phyloP scores from a whole-genome alignment of 805 yeast species.

The Candida multigemmis region DNA sequence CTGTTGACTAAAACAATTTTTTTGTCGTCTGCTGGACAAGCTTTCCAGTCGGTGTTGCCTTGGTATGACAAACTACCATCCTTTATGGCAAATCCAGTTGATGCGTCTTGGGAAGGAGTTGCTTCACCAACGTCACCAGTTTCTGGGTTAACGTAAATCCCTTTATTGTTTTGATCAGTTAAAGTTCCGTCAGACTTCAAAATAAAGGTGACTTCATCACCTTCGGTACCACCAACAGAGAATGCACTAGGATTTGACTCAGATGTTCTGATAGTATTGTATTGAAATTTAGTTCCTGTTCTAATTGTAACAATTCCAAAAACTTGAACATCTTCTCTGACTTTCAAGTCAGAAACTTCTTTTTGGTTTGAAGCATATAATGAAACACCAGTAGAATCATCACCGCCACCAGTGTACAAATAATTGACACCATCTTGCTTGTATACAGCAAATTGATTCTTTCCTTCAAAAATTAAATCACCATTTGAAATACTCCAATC shows the following conservation, averaged over 20 bases:
- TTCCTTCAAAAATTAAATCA: constrained; percentile 2
- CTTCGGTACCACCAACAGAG: constrained; percentile 23
- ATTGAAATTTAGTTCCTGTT: constrained; percentile 16
- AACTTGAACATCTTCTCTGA: not conserved
- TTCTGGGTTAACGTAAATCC: constrained; percentile 17
- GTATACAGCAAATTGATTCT: constrained; percentile 3
- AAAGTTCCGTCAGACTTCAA: constrained; percentile 17
- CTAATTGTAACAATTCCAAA: not conserved
- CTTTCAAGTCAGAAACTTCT: not conserved
- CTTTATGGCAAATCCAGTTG: constrained; percentile 29
- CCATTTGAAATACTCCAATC: constrained; percentile 6
- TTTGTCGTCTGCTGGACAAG: constrained; percentile 23
- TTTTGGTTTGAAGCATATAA: not conserved
- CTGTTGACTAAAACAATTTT: constrained; percentile 14
- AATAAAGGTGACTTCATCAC: constrained; percentile 13
- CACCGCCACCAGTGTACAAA: not conserved
- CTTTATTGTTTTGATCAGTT: constrained; percentile 21
- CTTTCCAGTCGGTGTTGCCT: constrained; percentile 25
- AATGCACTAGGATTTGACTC: constrained; percentile 21
- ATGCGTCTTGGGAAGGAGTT: constrained; percentile 20
- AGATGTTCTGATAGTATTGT: constrained; percentile 16
- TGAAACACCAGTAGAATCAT: not conserved
- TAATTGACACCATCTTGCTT: not conserved
- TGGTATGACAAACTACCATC: constrained; percentile 27
- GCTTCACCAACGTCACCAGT: constrained; percentile 25